Percentiles rank a stretch among this genome's conserved stretches.
Conservation (phyloP, 202 grass and related monocot species). For the Sporobolus alterniflorus region DNA sequence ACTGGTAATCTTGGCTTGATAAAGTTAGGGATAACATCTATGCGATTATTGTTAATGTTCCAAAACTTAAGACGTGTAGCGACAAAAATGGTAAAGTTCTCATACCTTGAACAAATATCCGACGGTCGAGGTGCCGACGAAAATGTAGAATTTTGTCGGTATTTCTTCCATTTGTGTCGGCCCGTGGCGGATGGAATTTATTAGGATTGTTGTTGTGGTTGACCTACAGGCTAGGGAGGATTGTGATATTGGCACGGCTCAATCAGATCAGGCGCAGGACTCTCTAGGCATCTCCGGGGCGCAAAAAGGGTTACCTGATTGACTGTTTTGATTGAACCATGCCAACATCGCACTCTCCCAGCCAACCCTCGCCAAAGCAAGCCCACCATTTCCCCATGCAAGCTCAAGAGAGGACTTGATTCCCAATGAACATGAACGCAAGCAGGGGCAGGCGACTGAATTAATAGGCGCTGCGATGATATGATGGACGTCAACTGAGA, state of each 20-base stretch:
- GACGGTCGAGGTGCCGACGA: too few relatives aligned
- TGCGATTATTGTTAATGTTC: too few relatives aligned
- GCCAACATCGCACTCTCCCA: constrained; percentile 64
- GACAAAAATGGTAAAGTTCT: not conserved
- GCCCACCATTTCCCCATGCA: not conserved
- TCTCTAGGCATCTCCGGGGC: not conserved
- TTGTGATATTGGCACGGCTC: constrained; percentile 75
- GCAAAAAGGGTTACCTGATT: not conserved
- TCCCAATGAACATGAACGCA: not conserved
- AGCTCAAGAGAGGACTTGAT: not conserved
- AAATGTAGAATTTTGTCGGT: too few relatives aligned
- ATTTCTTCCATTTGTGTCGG: too few relatives aligned
- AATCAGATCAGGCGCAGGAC: constrained; percentile 36
- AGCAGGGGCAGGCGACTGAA: constrained; percentile 18
- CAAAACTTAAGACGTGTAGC: too few relatives aligned
- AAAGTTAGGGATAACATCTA: too few relatives aligned
- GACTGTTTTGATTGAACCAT: constrained; percentile 70
- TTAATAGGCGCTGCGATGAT: constrained; percentile 49
- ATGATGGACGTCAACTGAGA: constrained; percentile 10
- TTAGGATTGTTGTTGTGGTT: too few relatives aligned
- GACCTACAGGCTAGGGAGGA: constrained; percentile 17
- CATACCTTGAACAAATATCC: constrained; percentile 43
- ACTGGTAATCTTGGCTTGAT: too few relatives aligned
- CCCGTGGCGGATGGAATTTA: too few relatives aligned
- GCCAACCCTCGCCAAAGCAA: constrained; percentile 4